phyloP scores from a whole-genome alignment of 371 early-diverging fungal species.

The Batkoa obscura region DNA sequence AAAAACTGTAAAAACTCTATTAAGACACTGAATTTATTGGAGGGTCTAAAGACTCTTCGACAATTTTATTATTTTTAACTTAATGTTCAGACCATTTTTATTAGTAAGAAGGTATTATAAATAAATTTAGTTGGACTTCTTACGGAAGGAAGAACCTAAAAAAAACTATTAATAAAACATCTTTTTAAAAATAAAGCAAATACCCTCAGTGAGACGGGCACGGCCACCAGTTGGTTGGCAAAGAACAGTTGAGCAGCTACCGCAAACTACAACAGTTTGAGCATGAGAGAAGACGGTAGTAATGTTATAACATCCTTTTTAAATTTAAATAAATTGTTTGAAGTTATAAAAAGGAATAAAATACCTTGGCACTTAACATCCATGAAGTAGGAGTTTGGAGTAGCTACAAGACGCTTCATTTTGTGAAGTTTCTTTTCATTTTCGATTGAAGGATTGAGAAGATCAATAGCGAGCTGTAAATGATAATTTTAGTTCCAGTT shows the following conservation, averaged over 20 bases:
- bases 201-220: conserved; percentile 87
- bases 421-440: conserved; percentile 92
- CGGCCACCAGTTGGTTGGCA: conserved; percentile 99
- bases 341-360: conserved; percentile 6
- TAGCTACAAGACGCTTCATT: conserved; percentile 98
- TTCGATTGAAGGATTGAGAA: conserved; percentile 94
- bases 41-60: too few species aligned
- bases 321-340: background rate
- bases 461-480: conserved; percentile 91
- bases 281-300: conserved; percentile 98
- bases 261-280: conserved; percentile 94
- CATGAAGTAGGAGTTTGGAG: conserved; percentile 99
- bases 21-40: too few species aligned
- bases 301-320: conserved; percentile 79
- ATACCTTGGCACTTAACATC: conserved; percentile 97
- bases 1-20: too few species aligned
- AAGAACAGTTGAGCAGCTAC: conserved; percentile 86
- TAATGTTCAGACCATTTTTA: too few species aligned
- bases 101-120: too few species aligned
- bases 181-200: background rate
- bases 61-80: too few species aligned
- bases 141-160: conserved; percentile 52
- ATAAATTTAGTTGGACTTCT: conserved; percentile 23
- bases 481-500: background rate
- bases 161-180: background rate